Base-by-base conservation (phyloP, 2,329 filamentous ascomycete genomes). In the Acrocalymma vagum region DNA sequence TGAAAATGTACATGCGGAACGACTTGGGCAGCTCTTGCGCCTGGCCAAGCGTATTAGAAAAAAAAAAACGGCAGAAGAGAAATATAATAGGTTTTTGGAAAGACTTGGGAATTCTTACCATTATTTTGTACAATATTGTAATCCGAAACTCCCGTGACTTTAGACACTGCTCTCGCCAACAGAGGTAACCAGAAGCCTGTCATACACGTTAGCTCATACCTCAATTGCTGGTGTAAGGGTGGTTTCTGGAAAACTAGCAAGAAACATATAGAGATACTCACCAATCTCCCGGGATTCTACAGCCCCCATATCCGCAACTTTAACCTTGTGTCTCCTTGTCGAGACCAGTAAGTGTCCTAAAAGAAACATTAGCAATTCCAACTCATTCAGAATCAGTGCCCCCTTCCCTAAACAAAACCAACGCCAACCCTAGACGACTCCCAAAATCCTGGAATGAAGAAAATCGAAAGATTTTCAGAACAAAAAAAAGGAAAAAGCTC, bases 71-170 rank as follows among this genome's bases (percentile, higher is more conserved):
- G 14, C 7, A 29, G 15, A 21, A 29, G 7, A 40, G 14, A 28
- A 16, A 26, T 29, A 29, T 8, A 21, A 29, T 14, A 25, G n/a
- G n/a, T n/a, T n/a, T n/a, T n/a, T n/a, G n/a, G n/a, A n/a, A n/a
- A n/a, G n/a, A n/a, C n/a, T n/a, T n/a, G n/a, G n/a, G n/a, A n/a
- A 5, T 9, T 68, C 67, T 29, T 56, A 82, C 81, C 90, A 58
- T 96, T 97, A 67, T 97, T 97, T 75, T 97, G 93, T 39, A 97
- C 90, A 20, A 97, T 84, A 70, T 99, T 99, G 87, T 93, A 97
- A 72, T 96, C 92, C 34, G 78, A 78, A 2, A 90, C 82, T 8
- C 85, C 87, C 3, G 86, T 88, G 1, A 84, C 83, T 35, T 77
- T 78, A 21, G 84, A 80, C 24, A 96, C 78, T 0, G 88, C 88